Evolutionary conservation across 768 basidiomycete species (phyloP), one percentile per base, ranked within the genome.

Genomic region (Lentinula boryana): DNA sequence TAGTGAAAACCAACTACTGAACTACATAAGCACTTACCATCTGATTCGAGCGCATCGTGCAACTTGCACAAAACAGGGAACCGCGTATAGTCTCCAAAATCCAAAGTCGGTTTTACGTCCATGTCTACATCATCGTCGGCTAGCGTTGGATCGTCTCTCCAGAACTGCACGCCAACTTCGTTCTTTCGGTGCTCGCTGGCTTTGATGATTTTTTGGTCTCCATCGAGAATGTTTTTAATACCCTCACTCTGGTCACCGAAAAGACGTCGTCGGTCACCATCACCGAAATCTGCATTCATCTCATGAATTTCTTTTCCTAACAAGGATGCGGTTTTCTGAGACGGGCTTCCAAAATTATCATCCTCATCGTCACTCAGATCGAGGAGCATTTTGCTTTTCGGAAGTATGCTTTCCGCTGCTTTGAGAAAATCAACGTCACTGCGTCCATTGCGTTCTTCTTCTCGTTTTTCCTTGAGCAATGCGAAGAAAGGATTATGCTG

Each of bases 401-500:
- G 69, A 3, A 77, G 60, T 12, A 74, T 74, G 44, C 66, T 70
- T 63, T 84, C 83, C 13, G 84, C 85, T 13, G 68, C 77, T 62
- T 69, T 73, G 57, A 83, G 66, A 7, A 78, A 81, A 7, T 76
- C 71, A 13, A 51, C 10, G 13, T 43, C 69, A 46, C 77, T 78
- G 31, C 75, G 73, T 10, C 80, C 78, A 5, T 65, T 66, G 60
- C 74, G 72, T 35, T 78, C 75, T 7, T 75, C 73, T 3, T 63
- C 60, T 32, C 67, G 69, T 66, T 84, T 86, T 69, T 86, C 85
- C 63, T 76, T 81, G 41, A 87, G 68, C 33, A 87, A 76, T 1
- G 73, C 77, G 53, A 76, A 78, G 21, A 89, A 74, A 9, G 87
- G 86, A 63, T 85, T 81, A 35, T n/a, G n/a, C 10, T 69, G 66